A percentile compares a stretch with the other conserved stretches of the same genome.
Evolutionary conservation across 495 filamentous ascomycete species (phyloP).

Genomic region (Aspergillus mulundensis): DNA sequence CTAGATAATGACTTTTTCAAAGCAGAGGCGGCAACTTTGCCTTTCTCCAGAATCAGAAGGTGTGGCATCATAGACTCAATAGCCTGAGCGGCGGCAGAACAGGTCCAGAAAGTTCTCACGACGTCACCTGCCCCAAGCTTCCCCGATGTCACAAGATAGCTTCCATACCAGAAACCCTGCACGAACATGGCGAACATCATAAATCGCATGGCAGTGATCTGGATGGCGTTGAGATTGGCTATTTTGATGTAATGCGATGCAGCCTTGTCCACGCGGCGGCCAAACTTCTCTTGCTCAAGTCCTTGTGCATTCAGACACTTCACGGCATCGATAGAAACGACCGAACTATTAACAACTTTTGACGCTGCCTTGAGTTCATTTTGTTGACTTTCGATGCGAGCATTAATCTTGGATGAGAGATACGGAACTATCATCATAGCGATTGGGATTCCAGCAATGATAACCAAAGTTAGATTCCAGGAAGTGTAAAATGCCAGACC

Average conservation of each 20-base stretch:
- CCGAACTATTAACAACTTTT: slow-evolving; percentile 64
- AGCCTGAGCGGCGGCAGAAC: slow-evolving; percentile 69
- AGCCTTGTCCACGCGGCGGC: slow-evolving; percentile 52
- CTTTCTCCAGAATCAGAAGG: slow-evolving; percentile 72
- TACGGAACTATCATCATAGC: slow-evolving; percentile 55
- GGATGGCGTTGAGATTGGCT: slow-evolving; percentile 61
- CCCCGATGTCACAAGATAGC: slow-evolving; percentile 54
- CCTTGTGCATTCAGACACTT: slow-evolving; percentile 81
- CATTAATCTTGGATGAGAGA: slow-evolving; percentile 57
- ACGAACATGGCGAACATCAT: slow-evolving; percentile 79
- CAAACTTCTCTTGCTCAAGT: slow-evolving; percentile 65
- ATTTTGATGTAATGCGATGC: slow-evolving; percentile 63
- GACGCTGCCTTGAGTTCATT: slow-evolving; percentile 64
- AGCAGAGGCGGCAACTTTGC: slow-evolving; percentile 64
- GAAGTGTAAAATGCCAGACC: slow-evolving; percentile 70
- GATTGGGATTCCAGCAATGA: slow-evolving; percentile 69
- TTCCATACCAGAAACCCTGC: slow-evolving; percentile 88
- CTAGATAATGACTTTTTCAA: slow-evolving; percentile 46
- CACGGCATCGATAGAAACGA: slow-evolving; percentile 75
- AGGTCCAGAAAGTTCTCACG: slow-evolving; percentile 81
- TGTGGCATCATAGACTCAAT: slow-evolving; percentile 70
- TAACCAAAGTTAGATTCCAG: slow-evolving; percentile 83
- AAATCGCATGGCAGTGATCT: slow-evolving; percentile 68
- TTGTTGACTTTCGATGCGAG: slow-evolving; percentile 66
- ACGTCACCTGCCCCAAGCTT: slow-evolving; percentile 62